Evolutionary conservation across 129 eudicot species (phyloP).

Genomic region (Arctium minus): DNA sequence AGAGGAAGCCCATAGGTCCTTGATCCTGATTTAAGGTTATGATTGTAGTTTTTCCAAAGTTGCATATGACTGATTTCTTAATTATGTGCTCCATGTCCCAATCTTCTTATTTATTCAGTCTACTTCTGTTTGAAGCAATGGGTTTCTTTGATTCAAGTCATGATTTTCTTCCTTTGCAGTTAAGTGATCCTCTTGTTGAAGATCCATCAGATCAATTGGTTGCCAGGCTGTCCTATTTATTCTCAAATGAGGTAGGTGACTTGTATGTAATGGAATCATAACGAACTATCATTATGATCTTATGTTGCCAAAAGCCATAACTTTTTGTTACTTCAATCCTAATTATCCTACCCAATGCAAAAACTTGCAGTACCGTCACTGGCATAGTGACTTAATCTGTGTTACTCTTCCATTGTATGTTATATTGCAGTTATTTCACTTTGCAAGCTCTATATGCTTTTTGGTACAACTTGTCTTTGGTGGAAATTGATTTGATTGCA

Average conservation of each 20-base stretch:
- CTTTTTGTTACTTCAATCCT: neutral
- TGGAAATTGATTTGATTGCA: too few species aligned
- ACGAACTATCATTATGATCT: neutral
- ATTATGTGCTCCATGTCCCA: neutral
- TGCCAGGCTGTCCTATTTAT: constrained; percentile 62
- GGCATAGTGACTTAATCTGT: neutral
- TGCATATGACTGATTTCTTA: neutral
- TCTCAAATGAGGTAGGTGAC: constrained; percentile 64
- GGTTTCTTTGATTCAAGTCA: neutral
- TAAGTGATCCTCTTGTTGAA: constrained; percentile 56
- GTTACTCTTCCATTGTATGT: neutral
- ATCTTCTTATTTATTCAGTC: neutral
- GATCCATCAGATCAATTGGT: constrained; percentile 77
- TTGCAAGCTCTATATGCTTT: neutral
- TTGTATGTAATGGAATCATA: constrained; percentile 5
- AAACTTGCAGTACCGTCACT: neutral
- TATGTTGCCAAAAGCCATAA: neutral
- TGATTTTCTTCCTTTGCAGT: constrained; percentile 41
- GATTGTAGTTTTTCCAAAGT: neutral
- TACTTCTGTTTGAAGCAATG: neutral
- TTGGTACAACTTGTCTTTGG: neutral
- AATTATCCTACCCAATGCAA: neutral
- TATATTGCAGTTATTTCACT: neutral
- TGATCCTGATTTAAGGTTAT: neutral
- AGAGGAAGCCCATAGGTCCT: neutral